Evolutionary conservation across 2,329 filamentous ascomycete species (phyloP), one percentile per base, ranked within the genome.

Genomic region (Tolypocladium ovalisporum): DNA sequence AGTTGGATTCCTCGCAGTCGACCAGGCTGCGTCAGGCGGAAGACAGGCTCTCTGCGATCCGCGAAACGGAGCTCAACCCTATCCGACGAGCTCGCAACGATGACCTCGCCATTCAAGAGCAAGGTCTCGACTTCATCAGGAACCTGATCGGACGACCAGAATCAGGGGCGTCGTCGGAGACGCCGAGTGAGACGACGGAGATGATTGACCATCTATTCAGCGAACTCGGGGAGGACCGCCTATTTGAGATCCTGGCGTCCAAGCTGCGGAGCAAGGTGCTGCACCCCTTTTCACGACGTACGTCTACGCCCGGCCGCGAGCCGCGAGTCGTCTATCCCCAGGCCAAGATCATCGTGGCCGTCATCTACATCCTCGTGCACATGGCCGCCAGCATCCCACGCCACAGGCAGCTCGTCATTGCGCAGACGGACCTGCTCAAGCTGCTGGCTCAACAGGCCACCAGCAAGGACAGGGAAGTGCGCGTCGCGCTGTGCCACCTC

Each of bases 191-290:
- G 58, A 82, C 80, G 34, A 77, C 80, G 3, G 81, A 85, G 56
- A 93, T 97, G 84, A 90, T 97, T 60, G 91, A 96, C 66, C 86
- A 89, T 65, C 73, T 97, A 27, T 87, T 97, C 66, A 81, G 77
- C 58, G 81, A 86, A 57, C 79, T 97, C 52, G 89, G 90, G 1
- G 82, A 89, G 66, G 83, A 90, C 58, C 81, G 86, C 42, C 78
- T 97, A 56, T 93, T 97, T 64, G 85, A 88, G 54, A 87, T 96
- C 40, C 75, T 99, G 52, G 82, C 86, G 15, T 83, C 86, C 34
- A 96, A 96, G 71, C 76, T 97, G 37, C 82, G 84, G 44, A 78
- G 86, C 6, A 81, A 79, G 66, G 70, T 81, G 52, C 71, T 85
- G 40, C 78, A 80, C 60, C 78, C 79, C 1, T 81, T 79, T 61